Evolutionary conservation across 208 protist species (phyloP).

Genomic region (Crithidia bombi): DNA sequence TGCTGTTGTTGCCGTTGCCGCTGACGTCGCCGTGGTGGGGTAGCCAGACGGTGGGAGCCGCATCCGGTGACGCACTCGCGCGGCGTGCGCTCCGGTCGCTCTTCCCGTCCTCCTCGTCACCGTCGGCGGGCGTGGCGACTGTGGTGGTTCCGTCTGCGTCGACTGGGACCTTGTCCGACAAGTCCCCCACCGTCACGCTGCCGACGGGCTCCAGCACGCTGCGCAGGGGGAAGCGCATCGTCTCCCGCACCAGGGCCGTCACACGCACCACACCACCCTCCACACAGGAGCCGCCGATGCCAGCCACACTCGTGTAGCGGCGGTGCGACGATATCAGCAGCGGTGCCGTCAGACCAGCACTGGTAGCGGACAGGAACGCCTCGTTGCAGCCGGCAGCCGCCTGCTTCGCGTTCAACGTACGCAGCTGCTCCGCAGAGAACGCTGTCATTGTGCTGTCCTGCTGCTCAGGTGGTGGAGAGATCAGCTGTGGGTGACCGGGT

Average conservation of each 20-base stretch:
- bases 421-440: conserved; percentile 12
- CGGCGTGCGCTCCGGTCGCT: background rate
- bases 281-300: conserved; percentile 66
- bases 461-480: background rate
- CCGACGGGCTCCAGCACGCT: conserved; percentile 13
- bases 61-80: background rate
- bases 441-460: background rate
- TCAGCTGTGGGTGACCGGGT: background rate
- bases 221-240: conserved; percentile 39
- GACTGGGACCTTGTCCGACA: background rate
- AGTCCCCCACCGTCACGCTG: background rate
- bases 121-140: too few species aligned
- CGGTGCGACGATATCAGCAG: conserved; percentile 60
- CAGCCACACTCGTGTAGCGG: conserved; percentile 53
- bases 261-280: conserved; percentile 59
- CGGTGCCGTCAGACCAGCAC: conserved; percentile 44
- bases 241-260: conserved; percentile 44
- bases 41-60: background rate
- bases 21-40: background rate
- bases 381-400: conserved; percentile 26
- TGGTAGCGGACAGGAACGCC: conserved; percentile 38
- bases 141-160: background rate
- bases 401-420: conserved; percentile 5
- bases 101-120: background rate
- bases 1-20: background rate